These are phyloP conservation scores for Colletotrichum musicola DNA, from an alignment of 2,329 filamentous ascomycete genomes.

Conservation along the genomic window DNA sequence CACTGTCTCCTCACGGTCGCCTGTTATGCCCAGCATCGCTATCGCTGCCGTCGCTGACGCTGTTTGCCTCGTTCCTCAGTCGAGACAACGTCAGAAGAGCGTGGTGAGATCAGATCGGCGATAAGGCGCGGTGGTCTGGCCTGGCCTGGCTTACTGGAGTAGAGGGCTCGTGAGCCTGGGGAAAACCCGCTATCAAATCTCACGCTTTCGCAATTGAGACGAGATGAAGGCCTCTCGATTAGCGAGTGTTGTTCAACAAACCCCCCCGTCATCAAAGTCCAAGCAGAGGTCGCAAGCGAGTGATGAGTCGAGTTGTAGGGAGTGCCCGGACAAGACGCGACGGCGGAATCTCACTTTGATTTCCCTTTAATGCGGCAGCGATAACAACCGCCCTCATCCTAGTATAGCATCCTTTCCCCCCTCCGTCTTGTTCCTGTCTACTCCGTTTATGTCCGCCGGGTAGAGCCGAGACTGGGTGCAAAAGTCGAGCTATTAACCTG, in stretches of 20 bases:
- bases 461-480: neutral
- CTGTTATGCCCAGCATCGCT: neutral
- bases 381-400: neutral
- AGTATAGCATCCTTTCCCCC: neutral
- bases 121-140: slow-evolving; percentile 3
- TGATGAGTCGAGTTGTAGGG: neutral
- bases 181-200: neutral
- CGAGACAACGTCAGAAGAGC: too few species aligned
- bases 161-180: too few species aligned
- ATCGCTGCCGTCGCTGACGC: neutral
- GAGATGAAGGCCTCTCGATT: slow-evolving; percentile 21
- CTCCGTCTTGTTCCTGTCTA: neutral
- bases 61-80: neutral
- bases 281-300: neutral
- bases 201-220: slow-evolving; percentile 7
- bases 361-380: neutral
- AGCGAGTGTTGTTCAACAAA: neutral
- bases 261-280: slow-evolving; percentile 10
- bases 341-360: slow-evolving; percentile 3
- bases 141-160: too few species aligned
- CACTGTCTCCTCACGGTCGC: neutral
- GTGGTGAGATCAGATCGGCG: slow-evolving; percentile 16
- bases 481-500: too few species aligned
- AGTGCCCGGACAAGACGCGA: neutral
- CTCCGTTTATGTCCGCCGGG: neutral